These are phyloP conservation scores for Nicotiana otophora DNA, from an alignment of 257 asterid genomes.

Conservation along the genomic window DNA sequence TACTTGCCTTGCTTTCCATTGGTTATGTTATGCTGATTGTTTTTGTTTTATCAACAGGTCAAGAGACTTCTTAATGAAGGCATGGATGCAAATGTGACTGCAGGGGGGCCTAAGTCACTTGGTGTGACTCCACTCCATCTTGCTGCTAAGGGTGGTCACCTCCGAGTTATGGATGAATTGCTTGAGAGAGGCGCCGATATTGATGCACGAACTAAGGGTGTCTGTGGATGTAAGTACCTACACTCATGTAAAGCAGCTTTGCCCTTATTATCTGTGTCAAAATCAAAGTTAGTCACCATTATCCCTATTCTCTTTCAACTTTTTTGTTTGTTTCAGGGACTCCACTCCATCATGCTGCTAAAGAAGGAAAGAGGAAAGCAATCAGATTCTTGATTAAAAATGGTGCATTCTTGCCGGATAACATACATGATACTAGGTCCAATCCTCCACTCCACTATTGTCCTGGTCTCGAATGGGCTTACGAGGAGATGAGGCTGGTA, in stretches of 20 bases:
- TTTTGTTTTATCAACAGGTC: constrained; percentile 37
- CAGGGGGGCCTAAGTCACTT: constrained; percentile 83
- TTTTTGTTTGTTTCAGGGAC: constrained; percentile 59
- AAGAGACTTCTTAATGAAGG: constrained; percentile 82
- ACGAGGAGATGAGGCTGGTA: constrained; percentile 73
- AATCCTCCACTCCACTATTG: constrained; percentile 98
- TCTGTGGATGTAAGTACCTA: constrained; percentile 62
- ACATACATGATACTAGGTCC: constrained; percentile 84
- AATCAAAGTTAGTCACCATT: not conserved
- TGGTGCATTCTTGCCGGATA: constrained; percentile 90
- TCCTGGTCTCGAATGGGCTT: constrained; percentile 97
- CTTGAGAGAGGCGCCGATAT: constrained; percentile 86
- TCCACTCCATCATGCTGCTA: constrained; percentile 95
- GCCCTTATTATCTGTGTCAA: not conserved
- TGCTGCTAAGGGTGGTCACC: constrained; percentile 96
- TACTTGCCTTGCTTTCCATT: not conserved
- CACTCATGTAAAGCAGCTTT: not conserved
- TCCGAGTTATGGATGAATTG: constrained; percentile 79
- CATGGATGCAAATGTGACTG: constrained; percentile 78
- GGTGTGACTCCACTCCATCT: constrained; percentile 97
- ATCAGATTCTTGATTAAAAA: constrained; percentile 69
- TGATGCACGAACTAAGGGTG: constrained; percentile 96
- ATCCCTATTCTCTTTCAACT: not conserved
- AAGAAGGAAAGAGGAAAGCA: constrained; percentile 77
- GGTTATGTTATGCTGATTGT: not conserved